Evolutionary conservation across 768 basidiomycete species (phyloP), one percentile per base, ranked within the genome.

Genomic region (Termitomyces sp.): DNA sequence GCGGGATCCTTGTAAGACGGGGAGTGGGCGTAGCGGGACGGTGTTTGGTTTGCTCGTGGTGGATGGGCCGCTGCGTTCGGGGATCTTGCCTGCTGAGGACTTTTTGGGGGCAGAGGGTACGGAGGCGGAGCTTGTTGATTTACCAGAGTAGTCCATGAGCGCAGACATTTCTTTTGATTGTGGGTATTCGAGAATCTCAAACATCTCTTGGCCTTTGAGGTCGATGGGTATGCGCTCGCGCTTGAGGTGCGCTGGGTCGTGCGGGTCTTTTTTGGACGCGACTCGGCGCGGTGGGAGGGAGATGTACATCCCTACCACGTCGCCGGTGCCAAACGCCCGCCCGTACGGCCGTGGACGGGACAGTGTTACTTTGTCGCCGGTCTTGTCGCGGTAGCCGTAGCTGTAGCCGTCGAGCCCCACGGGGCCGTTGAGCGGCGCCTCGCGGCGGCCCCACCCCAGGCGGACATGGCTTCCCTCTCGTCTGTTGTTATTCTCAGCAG

Each of bases 201-300:
- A 98, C 69, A 95, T 94, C 61, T 93, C 90, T 71, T 96, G 94
- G n/a, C 92, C 92, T 72, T 96, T 97, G 73, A 93, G 91, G 59
- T 91, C 90, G 67, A 99, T 95, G 4, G 95, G 85, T 59, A 96
- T 90, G 55, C 97, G 90, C 67, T 94, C 91, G 55, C 97, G 85
- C 61, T 86, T 84, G 60, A 97, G 72, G 61, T 87, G 87, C 5
- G 90, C 88, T 10, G 95, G 90, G 68, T 97, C 91, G 62, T 84
- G 73, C 1, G 80, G 79, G 66, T 95, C 91, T 39, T 82, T 76
- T 46, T 73, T 72, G 63, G 82, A 71, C 16, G 87, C 78, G 64
- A 79, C 68, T 32, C 84, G 81, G 32, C 80, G 79, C 0, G 82
- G 78, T 4, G 97, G 96, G 7, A 98, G 83, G 39, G 83, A 89